Evolutionary conservation across 1,139 yeast species (phyloP).

Genomic region (Saccharomyces hybrid): DNA sequence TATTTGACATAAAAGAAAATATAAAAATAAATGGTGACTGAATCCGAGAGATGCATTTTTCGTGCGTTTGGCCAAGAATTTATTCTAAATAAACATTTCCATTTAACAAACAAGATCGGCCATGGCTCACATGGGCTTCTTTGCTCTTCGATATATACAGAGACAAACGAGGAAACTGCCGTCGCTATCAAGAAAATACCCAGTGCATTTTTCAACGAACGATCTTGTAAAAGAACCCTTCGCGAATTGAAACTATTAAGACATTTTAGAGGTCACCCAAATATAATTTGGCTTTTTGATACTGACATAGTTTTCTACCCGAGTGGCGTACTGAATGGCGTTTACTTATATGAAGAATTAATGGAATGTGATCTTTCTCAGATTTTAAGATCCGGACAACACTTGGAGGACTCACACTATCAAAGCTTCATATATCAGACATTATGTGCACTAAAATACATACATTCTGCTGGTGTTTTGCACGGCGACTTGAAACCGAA

Average conservation of each 20-base stretch:
- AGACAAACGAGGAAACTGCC: not conserved
- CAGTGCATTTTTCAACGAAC: slow-evolving; percentile 19
- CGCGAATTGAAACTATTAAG: slow-evolving; percentile 79
- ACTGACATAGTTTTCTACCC: slow-evolving; percentile 59
- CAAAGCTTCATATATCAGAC: slow-evolving; percentile 88
- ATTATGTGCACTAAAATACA: slow-evolving; percentile 82
- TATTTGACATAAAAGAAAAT: not conserved
- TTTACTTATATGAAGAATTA: slow-evolving; percentile 82
- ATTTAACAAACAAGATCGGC: not conserved
- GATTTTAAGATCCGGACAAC: slow-evolving; percentile 85
- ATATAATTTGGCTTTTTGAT: slow-evolving; percentile 87
- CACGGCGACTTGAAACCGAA: slow-evolving; percentile 94
- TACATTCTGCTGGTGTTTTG: slow-evolving; percentile 88
- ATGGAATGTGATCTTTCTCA: slow-evolving; percentile 99
- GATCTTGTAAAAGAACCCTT: slow-evolving; percentile 78
- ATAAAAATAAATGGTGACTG: not conserved
- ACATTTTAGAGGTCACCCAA: slow-evolving; percentile 85
- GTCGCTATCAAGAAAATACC: not conserved
- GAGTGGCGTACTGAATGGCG: slow-evolving; percentile 67
- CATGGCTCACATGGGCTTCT: not conserved
- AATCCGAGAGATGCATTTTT: not conserved
- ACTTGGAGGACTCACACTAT: slow-evolving; percentile 86
- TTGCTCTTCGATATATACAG: not conserved
- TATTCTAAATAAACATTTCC: not conserved
- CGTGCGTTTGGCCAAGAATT: not conserved